Evolutionary conservation across 179 eudicot species (phyloP).

Genomic region (Vitellaria paradoxa): DNA sequence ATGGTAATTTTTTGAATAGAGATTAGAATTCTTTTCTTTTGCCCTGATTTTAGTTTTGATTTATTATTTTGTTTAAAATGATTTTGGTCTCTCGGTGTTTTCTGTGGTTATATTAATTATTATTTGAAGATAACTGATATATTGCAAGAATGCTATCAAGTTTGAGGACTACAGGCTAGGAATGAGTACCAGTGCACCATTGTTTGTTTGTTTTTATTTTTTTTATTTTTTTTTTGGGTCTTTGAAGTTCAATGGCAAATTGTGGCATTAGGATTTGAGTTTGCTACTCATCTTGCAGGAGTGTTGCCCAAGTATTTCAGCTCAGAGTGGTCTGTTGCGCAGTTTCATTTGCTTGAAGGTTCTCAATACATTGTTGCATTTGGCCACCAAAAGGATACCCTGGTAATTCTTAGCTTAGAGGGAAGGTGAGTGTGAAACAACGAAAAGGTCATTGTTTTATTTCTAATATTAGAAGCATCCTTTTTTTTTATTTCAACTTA

Average conservation of each 20-base stretch:
- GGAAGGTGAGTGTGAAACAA: conserved; percentile 66
- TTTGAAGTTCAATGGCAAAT: neutral
- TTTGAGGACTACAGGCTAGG: no score
- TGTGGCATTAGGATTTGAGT: no score
- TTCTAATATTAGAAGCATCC: no score
- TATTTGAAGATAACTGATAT: no score
- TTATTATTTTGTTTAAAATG: neutral
- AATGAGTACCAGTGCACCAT: no score
- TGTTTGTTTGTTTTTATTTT: neutral
- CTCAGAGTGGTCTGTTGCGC: conserved; percentile 98
- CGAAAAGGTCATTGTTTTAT: neutral
- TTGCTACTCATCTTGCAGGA: conserved; percentile 44
- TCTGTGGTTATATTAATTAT: no score
- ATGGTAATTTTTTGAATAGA: no score
- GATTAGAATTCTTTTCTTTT: neutral
- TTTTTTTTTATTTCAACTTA: no score
- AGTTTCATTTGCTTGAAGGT: conserved; percentile 84
- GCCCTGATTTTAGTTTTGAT: neutral
- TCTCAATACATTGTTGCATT: conserved; percentile 81
- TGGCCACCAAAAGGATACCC: conserved; percentile 94
- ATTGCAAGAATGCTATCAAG: no score
- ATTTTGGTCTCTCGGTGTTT: neutral
- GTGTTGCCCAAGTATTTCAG: conserved; percentile 94
- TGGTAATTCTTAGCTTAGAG: conserved; percentile 92
- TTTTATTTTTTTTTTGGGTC: neutral